Percentiles rank a stretch among this genome's conserved stretches.
Conservation (phyloP, 441 rosid species). For the Euphorbia celastroides region DNA sequence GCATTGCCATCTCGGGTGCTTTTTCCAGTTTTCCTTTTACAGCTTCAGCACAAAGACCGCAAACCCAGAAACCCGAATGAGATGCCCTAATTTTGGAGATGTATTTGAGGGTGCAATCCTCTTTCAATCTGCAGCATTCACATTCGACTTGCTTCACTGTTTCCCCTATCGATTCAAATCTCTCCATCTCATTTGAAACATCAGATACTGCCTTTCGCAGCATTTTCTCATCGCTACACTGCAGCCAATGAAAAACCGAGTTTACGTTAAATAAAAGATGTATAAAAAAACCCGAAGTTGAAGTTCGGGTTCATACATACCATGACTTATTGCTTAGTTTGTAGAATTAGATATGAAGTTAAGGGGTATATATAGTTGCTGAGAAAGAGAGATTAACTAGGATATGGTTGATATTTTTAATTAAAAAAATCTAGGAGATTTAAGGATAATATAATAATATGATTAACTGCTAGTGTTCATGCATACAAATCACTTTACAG, state of each 20-base stretch:
- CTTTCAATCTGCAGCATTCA: constrained; percentile 72
- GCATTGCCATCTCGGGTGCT: constrained; percentile 18
- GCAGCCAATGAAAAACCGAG: background rate
- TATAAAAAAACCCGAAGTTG: no score
- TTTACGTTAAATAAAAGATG: no score
- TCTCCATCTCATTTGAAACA: constrained; percentile 22
- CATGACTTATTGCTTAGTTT: no score
- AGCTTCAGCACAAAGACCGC: constrained; percentile 85
- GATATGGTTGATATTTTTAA: no score
- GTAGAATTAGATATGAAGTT: no score
- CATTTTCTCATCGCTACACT: constrained; percentile 14
- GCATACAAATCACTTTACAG: no score
- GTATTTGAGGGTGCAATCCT: constrained; percentile 72
- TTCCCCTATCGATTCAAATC: constrained; percentile 12
- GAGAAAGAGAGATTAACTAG: no score
- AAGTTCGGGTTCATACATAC: no score
- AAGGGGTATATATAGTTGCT: no score
- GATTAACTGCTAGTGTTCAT: no score
- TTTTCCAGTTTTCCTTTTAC: constrained; percentile 36
- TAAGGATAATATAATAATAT: no score
- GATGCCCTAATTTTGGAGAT: constrained; percentile 49
- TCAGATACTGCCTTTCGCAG: constrained; percentile 29
- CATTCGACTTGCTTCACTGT: constrained; percentile 66
- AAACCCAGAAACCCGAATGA: constrained; percentile 73
- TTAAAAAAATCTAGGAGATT: no score